These are phyloP conservation scores for Boeremia exigua DNA, from an alignment of 2,329 filamentous ascomycete species.

Conservation along the genomic window DNA sequence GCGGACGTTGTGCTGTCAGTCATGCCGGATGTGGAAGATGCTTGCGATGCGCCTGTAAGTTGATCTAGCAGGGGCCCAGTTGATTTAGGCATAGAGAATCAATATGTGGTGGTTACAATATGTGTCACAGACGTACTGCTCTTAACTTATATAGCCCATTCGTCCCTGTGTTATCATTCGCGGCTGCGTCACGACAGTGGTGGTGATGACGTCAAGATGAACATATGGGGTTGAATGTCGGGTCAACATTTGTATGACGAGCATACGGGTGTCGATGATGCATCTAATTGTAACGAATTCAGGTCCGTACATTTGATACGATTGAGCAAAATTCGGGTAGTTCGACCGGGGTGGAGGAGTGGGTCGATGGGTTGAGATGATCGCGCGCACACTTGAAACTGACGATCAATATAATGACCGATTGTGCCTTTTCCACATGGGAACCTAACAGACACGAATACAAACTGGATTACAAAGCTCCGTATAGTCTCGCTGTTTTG, in stretches of 20 bases:
- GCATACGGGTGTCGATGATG: conserved; percentile 14
- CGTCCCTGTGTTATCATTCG: neutral
- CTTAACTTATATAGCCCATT: conserved; percentile 4
- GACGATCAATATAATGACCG: neutral
- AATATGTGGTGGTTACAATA: neutral
- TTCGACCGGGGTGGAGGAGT: neutral
- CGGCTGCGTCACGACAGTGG: conserved; percentile 14
- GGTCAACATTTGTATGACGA: conserved; percentile 17
- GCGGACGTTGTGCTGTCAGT: conserved; percentile 29
- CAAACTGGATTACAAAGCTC: conserved; percentile 1
- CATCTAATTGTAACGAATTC: conserved; percentile 9
- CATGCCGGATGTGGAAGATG: conserved; percentile 22
- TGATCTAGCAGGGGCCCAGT: conserved; percentile 31
- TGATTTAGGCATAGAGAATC: conserved; percentile 28
- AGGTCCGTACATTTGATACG: conserved; percentile 12
- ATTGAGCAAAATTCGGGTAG: conserved; percentile 6
- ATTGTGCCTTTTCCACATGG: conserved; percentile 3
- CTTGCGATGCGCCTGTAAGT: conserved; percentile 20
- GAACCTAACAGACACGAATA: neutral
- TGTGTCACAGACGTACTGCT: neutral
- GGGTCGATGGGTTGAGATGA: neutral
- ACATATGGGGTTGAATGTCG: neutral
- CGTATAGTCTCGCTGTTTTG: conserved; percentile 4
- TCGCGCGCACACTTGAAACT: neutral
- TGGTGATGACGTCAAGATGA: conserved; percentile 24